phyloP scores from a whole-genome alignment of 2,329 filamentous ascomycete species.

The Hirsutella thompsonii region DNA sequence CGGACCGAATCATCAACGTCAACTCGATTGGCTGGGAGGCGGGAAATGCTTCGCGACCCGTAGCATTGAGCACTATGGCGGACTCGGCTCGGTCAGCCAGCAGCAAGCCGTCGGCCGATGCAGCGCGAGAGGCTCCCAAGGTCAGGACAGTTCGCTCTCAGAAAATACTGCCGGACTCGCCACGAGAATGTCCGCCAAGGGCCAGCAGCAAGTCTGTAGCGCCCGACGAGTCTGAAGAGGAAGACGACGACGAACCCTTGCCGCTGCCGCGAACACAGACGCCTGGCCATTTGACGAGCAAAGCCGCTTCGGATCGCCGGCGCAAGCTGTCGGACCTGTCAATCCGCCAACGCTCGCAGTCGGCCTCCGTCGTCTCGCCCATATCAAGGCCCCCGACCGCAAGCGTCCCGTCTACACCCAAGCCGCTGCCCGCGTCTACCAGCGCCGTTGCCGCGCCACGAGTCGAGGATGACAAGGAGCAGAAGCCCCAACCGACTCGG shows the following conservation, averaged over 20 bases:
- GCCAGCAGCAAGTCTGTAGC: constrained; percentile 14
- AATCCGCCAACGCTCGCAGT: constrained; percentile 42
- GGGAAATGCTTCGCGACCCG: constrained; percentile 17
- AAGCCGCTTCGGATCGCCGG: constrained; percentile 36
- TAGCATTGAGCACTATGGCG: constrained; percentile 29
- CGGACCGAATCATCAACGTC: too few relatives aligned
- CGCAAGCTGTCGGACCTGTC: constrained; percentile 38
- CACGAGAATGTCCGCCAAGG: neutral
- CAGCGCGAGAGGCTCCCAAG: neutral
- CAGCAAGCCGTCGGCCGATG: constrained; percentile 16
- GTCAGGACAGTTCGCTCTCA: constrained; percentile 33
- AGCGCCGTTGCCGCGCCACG: neutral
- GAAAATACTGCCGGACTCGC: constrained; percentile 30
- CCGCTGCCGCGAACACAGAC: constrained; percentile 44
- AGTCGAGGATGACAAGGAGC: constrained; percentile 2
- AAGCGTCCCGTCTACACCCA: neutral
- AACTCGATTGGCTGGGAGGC: neutral
- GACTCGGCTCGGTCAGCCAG: constrained; percentile 22
- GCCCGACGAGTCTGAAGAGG: constrained; percentile 17
- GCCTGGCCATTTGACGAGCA: constrained; percentile 46
- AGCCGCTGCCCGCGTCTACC: neutral
- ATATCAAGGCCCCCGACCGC: constrained; percentile 12
- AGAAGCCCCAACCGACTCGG: neutral
- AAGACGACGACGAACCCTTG: constrained; percentile 19
- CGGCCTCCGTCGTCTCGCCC: constrained; percentile 23